Conservation (phyloP, 306 rosid genomes). For the Canavalia gladiata region DNA sequence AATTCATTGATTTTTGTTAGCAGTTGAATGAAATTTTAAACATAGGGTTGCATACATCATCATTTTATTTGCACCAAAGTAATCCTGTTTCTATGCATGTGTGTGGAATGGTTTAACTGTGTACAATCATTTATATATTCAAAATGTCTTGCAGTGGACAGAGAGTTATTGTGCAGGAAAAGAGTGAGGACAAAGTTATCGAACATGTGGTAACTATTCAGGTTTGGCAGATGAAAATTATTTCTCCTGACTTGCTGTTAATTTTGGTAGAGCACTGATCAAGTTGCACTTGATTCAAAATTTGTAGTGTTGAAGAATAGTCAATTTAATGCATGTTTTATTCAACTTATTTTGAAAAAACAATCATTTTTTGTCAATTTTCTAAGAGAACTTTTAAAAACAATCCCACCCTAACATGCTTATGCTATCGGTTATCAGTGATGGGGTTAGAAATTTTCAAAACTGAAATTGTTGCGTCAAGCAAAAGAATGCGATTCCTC, state of each 20-base stretch:
- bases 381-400: too few species aligned
- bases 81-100: slow-evolving; percentile 24
- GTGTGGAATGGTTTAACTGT: slow-evolving; percentile 38
- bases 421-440: slow-evolving; percentile 5
- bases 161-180: slow-evolving; percentile 85
- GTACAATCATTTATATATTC: slow-evolving; percentile 29
- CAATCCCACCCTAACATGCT: too few species aligned
- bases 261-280: slow-evolving; percentile 15
- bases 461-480: slow-evolving; percentile 31
- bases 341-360: too few species aligned
- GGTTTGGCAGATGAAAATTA: slow-evolving; percentile 60
- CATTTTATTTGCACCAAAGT: slow-evolving; percentile 1
- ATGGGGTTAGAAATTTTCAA: slow-evolving; percentile 11
- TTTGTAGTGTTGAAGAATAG: neutral
- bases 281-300: slow-evolving; percentile 16
- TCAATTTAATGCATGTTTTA: neutral
- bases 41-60: neutral
- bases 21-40: slow-evolving; percentile 28
- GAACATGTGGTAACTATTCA: slow-evolving; percentile 90
- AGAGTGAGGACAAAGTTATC: slow-evolving; percentile 67
- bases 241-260: slow-evolving; percentile 33
- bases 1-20: slow-evolving; percentile 34
- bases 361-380: too few species aligned
- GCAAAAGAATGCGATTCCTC: slow-evolving; percentile 4
- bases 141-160: slow-evolving; percentile 75